These are phyloP conservation scores for Podila minutissima DNA, from an alignment of 192 early-diverging fungal genomes.

Conservation along the genomic window DNA sequence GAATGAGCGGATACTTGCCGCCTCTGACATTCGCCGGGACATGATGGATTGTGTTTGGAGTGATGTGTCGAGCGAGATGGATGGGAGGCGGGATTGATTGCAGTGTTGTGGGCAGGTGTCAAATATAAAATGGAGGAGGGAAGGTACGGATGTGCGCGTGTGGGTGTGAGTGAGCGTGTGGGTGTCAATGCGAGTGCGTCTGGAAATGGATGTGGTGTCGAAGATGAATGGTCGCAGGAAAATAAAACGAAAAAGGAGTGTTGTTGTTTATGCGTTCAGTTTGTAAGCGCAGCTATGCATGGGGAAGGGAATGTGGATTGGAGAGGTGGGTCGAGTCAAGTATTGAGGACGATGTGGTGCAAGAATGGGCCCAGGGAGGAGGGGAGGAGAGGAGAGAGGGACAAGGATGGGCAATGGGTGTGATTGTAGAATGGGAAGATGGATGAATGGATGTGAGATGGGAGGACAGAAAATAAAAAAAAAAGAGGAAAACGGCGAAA, in stretches of 20 bases:
- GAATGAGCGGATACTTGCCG: slow-evolving; percentile 40
- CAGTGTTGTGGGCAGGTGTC: background rate
- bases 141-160: background rate
- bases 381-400: background rate
- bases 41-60: slow-evolving; percentile 4
- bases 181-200: background rate
- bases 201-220: no score
- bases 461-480: background rate
- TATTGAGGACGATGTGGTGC: background rate
- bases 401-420: background rate
- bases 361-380: background rate
- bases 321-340: background rate
- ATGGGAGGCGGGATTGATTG: background rate
- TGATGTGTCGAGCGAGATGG: background rate
- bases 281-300: background rate
- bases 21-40: slow-evolving; percentile 51
- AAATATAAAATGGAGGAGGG: background rate
- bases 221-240: no score
- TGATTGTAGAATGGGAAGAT: background rate
- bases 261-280: no score
- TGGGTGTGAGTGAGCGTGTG: background rate
- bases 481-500: background rate
- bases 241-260: no score
- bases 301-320: background rate
- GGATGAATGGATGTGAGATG: background rate